Evolutionary conservation across 495 filamentous ascomycete species (phyloP).

Genomic region (Aspergillus asperescens): DNA sequence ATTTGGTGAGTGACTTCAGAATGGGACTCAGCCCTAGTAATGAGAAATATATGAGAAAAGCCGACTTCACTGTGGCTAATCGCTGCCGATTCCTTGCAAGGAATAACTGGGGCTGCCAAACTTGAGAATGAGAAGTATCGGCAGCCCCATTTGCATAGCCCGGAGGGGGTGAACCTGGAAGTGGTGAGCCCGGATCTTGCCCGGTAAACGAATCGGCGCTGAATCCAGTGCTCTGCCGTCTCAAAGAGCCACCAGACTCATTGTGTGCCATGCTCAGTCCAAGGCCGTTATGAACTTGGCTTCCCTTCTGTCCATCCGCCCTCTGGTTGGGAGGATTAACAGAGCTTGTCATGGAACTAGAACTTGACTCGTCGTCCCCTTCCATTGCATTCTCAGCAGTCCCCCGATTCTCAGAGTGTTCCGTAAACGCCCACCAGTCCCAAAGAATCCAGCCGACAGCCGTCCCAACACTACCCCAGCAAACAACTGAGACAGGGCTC

Average conservation of each 20-base stretch:
- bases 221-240: conserved; percentile 18
- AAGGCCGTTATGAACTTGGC: conserved; percentile 42
- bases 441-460: conserved; percentile 85
- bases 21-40: conserved; percentile 89
- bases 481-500: conserved; percentile 78
- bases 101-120: conserved; percentile 29
- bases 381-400: conserved; percentile 34
- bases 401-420: conserved; percentile 45
- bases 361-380: conserved; percentile 42
- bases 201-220: conserved; percentile 16
- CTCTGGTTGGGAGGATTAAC: conserved; percentile 25
- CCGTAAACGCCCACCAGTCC: conserved; percentile 75
- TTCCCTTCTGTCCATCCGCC: conserved; percentile 25
- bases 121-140: conserved; percentile 3
- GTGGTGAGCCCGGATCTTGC: conserved; percentile 16
- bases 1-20: conserved; percentile 86
- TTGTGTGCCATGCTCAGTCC: conserved; percentile 40
- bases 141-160: conserved; percentile 9
- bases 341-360: conserved; percentile 42
- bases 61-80: conserved; percentile 76
- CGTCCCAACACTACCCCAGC: conserved; percentile 75
- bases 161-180: conserved; percentile 5
- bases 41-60: conserved; percentile 85
- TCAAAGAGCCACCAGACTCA: conserved; percentile 9
- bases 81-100: conserved; percentile 62